phyloP scores from a whole-genome alignment of 73 alveolate species.

The Tetrahymena thermophila region DNA sequence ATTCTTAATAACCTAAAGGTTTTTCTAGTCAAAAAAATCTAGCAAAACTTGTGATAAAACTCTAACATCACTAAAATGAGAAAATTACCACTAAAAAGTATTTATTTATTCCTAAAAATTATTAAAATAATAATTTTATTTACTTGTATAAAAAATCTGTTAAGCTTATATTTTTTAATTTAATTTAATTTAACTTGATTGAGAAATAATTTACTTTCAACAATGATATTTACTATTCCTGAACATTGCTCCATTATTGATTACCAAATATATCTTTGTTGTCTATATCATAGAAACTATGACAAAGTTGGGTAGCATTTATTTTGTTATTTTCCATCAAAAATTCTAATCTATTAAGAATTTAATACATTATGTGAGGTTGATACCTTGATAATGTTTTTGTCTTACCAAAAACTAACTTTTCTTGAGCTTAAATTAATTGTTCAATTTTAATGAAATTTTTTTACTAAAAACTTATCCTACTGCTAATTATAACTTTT shows the following conservation, averaged over 20 bases:
- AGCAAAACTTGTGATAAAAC: constrained; percentile 5
- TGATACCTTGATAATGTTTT: not conserved
- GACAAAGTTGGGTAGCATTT: not conserved
- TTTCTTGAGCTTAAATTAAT: not conserved
- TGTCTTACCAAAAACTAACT: constrained; percentile 1
- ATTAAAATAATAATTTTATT: not conserved
- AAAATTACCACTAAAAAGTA: not conserved
- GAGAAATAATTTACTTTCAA: not conserved
- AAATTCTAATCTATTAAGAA: not conserved
- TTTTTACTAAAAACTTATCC: not conserved
- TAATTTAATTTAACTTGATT: not conserved
- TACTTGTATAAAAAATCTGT: not conserved
- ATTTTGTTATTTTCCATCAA: not conserved
- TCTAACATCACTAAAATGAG: constrained; percentile 17
- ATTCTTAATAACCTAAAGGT: not conserved
- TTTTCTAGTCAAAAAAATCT: not conserved
- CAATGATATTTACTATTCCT: not conserved
- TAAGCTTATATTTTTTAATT: not conserved
- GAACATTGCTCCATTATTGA: not conserved
- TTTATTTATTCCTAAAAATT: not conserved
- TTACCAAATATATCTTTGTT: not conserved
- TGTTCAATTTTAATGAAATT: not conserved
- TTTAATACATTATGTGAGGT: constrained; percentile 14
- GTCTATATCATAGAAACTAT: not conserved
- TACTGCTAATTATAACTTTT: not conserved